These are phyloP conservation scores for Leucaena leucocephala DNA, from an alignment of 306 rosid genomes.

Conservation along the genomic window DNA sequence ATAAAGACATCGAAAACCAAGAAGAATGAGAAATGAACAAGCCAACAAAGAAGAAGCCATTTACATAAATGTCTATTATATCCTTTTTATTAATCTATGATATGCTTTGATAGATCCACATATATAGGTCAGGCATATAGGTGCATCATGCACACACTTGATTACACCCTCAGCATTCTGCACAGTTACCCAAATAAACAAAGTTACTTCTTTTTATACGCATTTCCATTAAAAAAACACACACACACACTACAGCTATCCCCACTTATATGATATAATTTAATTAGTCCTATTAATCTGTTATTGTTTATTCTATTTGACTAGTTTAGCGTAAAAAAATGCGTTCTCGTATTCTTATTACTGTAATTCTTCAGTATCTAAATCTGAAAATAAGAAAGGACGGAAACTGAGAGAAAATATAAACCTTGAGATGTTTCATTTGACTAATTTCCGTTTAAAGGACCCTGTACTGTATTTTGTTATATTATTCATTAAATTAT, in stretches of 20 bases:
- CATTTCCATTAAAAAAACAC: background rate
- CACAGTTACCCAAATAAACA: constrained; percentile 14
- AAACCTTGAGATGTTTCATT: no score
- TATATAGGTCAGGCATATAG: constrained; percentile 38
- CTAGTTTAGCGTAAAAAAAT: background rate
- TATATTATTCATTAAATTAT: no score
- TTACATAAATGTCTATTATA: background rate
- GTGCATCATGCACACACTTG: constrained; percentile 52
- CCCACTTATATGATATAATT: no score
- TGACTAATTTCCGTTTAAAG: no score
- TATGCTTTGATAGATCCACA: background rate
- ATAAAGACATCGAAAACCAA: constrained; percentile 44
- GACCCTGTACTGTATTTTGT: no score
- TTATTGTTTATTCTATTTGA: background rate
- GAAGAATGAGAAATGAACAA: constrained; percentile 1
- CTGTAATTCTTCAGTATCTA: no score
- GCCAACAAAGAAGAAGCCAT: background rate
- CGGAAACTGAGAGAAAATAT: background rate
- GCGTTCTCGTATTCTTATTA: background rate
- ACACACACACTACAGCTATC: no score
- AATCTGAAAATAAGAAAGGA: background rate
- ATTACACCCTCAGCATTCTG: constrained; percentile 39
- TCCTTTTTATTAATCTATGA: constrained; percentile 15
- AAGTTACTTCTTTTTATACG: background rate
- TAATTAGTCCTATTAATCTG: background rate